Conservation (phyloP, 495 filamentous ascomycete genomes). For the Neurospora sublineolata region DNA sequence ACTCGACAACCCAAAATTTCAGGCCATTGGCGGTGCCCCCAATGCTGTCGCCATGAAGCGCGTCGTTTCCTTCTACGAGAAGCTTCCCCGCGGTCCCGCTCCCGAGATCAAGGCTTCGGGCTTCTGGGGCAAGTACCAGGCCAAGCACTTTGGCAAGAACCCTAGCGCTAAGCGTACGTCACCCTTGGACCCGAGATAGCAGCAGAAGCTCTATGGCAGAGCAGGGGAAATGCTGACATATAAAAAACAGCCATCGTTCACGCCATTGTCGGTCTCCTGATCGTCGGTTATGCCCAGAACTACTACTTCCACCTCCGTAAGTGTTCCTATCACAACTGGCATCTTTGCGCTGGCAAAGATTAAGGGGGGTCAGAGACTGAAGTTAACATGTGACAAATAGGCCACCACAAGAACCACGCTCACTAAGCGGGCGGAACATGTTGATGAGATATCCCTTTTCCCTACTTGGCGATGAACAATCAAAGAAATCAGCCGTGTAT, state of each 20-base stretch:
- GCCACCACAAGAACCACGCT: conserved; percentile 98
- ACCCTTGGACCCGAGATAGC: not conserved
- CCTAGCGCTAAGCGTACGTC: conserved; percentile 74
- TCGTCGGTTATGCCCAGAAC: conserved; percentile 83
- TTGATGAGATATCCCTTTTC: conserved; percentile 1
- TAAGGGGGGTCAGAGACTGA: too few relatives aligned
- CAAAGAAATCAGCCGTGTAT: conserved; percentile 24
- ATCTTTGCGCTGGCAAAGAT: too few relatives aligned
- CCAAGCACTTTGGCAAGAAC: conserved; percentile 91
- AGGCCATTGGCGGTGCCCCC: conserved; percentile 84
- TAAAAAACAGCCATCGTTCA: conserved; percentile 64
- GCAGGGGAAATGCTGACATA: conserved; percentile 14
- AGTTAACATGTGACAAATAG: conserved; percentile 30
- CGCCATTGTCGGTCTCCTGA: conserved; percentile 60
- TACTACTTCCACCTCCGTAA: conserved; percentile 99
- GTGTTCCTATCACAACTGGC: conserved; percentile 19
- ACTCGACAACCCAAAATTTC: conserved; percentile 14
- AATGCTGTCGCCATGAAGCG: conserved; percentile 94
- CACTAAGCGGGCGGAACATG: conserved; percentile 49
- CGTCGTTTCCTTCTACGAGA: conserved; percentile 95
- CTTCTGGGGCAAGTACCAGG: conserved; percentile 76
- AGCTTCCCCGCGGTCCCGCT: conserved; percentile 80
- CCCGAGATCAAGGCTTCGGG: conserved; percentile 70
- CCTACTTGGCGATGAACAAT: conserved; percentile 11
- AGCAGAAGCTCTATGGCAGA: not conserved